Percentiles rank a stretch among this genome's conserved stretches.
Conservation (phyloP, 306 rosid species). For the Trichosanthes truncata region DNA sequence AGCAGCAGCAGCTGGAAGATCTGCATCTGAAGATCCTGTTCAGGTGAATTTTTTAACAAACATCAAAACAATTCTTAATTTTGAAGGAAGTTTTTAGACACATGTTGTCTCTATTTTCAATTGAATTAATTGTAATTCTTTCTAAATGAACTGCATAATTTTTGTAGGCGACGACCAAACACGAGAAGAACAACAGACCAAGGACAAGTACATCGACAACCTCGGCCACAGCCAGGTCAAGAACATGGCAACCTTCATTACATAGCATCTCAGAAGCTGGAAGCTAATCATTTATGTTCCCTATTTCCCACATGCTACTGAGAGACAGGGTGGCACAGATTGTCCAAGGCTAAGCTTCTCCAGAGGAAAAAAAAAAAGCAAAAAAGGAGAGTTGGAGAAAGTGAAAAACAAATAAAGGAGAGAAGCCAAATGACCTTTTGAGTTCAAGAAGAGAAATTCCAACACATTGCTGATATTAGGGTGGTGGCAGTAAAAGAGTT, state of each 20-base stretch:
- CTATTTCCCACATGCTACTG: constrained; percentile 13
- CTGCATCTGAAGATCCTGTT: not conserved
- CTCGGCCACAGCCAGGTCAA: constrained; percentile 10
- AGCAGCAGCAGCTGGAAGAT: constrained; percentile 1
- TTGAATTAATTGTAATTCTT: not conserved
- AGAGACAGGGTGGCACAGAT: constrained; percentile 15
- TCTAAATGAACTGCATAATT: not conserved
- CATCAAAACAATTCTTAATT: not conserved
- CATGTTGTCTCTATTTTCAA: not conserved
- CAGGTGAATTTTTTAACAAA: constrained; percentile 9
- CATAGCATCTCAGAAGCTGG: constrained; percentile 17
- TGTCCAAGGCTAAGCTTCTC: constrained; percentile 2
- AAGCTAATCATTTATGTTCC: constrained; percentile 14
- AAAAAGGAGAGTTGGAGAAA: not conserved
- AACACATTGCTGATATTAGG: not conserved
- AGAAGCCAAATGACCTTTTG: not conserved
- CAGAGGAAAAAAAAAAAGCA: not conserved
- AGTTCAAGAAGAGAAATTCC: not conserved
- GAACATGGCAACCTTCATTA: constrained; percentile 20
- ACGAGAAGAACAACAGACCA: constrained; percentile 12
- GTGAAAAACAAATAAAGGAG: not conserved
- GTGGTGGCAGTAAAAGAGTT: not conserved
- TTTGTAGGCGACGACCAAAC: constrained; percentile 6
- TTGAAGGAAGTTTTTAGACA: not conserved
- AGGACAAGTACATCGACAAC: constrained; percentile 7